These are phyloP conservation scores for Solanum sparsipilum DNA, from an alignment of 257 asterid genomes.

Conservation along the genomic window DNA sequence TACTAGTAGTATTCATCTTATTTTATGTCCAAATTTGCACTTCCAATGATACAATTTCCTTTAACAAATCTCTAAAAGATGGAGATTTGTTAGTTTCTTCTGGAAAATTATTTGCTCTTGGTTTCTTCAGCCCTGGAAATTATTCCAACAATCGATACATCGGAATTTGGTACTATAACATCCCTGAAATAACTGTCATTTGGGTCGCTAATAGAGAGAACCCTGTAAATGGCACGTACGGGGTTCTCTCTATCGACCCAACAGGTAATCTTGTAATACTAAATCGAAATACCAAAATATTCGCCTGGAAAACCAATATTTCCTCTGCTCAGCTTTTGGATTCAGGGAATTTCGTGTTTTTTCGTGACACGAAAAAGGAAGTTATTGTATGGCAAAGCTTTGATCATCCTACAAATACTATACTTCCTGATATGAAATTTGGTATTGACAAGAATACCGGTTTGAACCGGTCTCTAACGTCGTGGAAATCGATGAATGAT, in stretches of 20 bases:
- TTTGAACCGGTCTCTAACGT: not conserved
- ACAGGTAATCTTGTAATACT: not conserved
- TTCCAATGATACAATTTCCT: not conserved
- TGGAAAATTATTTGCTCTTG: not conserved
- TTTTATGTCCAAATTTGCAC: not conserved
- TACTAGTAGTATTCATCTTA: not conserved
- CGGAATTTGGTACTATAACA: not conserved
- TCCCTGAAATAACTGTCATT: not conserved
- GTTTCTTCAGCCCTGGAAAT: not conserved
- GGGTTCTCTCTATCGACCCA: not conserved
- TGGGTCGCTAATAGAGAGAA: slow-evolving; percentile 5
- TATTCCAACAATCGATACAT: not conserved
- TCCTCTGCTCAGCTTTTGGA: not conserved
- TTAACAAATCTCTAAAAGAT: not conserved
- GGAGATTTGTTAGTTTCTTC: not conserved
- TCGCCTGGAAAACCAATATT: not conserved
- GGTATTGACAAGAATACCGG: not conserved
- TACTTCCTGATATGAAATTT: not conserved
- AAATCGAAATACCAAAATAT: not conserved
- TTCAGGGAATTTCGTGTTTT: not conserved
- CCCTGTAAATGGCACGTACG: not conserved
- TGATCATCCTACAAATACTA: not conserved
- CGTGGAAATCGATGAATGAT: not conserved
- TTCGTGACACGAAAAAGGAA: not conserved
- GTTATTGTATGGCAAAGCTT: not conserved